Evolutionary conservation across 805 yeast species (phyloP).

Genomic region (Lachancea kluyveri): DNA sequence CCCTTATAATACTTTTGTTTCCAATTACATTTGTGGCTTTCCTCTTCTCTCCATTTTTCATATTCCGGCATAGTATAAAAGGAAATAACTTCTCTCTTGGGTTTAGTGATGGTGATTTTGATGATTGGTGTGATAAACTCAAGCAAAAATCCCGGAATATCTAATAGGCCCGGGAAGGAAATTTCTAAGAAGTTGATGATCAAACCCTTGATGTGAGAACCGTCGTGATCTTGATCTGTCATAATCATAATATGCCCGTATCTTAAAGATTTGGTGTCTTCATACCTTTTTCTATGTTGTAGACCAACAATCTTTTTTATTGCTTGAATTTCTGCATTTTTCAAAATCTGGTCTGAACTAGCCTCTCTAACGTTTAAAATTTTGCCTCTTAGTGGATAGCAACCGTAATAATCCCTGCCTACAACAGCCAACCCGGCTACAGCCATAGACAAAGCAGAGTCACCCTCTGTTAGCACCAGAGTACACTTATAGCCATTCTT

Average conservation of each 20-base stretch:
- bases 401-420: conserved; percentile 92
- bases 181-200: conserved; percentile 89
- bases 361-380: conserved; percentile 95
- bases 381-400: conserved; percentile 94
- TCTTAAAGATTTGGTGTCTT: conserved; percentile 65
- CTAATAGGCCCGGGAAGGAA: conserved; percentile 88
- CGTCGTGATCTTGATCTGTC: conserved; percentile 99
- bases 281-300: conserved; percentile 84
- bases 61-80: conserved; percentile 96
- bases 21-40: conserved; percentile 73
- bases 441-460: conserved; percentile 88
- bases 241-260: conserved; percentile 97
- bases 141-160: conserved; percentile 83
- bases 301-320: conserved; percentile 92
- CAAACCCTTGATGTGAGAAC: conserved; percentile 94
- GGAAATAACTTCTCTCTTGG: conserved; percentile 53
- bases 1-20: conserved; percentile 96
- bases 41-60: conserved; percentile 85
- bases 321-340: conserved; percentile 91
- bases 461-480: conserved; percentile 91
- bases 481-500: conserved; percentile 89
- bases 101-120: conserved; percentile 72
- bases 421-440: conserved; percentile 91
- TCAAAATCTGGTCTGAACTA: conserved; percentile 87
- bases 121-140: conserved; percentile 97